Evolutionary conservation across 306 rosid genomes (phyloP).

Genomic region (Arachis hypogaea): DNA sequence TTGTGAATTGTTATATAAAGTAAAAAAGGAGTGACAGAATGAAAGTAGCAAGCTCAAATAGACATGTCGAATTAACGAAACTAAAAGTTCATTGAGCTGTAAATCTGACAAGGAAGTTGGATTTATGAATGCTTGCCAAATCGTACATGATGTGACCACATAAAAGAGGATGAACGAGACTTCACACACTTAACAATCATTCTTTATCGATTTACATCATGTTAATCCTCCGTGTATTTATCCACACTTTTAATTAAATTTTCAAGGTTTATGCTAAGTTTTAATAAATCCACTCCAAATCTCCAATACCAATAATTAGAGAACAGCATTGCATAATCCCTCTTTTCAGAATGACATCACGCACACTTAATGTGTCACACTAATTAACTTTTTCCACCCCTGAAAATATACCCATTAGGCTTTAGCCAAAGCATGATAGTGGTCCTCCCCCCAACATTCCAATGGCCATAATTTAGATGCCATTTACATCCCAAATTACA

Average conservation of each 20-base stretch:
- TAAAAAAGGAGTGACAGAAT: background rate
- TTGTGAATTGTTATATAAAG: too few relatives aligned
- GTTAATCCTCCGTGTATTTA: background rate
- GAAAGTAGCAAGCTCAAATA: background rate
- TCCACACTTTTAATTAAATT: background rate
- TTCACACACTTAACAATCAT: background rate
- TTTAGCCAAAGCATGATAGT: constrained; percentile 9
- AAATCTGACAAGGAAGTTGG: constrained; percentile 16
- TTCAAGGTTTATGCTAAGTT: constrained; percentile 10
- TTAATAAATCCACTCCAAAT: constrained; percentile 32
- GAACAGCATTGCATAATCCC: constrained; percentile 30
- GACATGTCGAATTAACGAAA: background rate
- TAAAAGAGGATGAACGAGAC: constrained; percentile 18
- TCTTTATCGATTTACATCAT: constrained; percentile 17
- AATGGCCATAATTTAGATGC: constrained; percentile 31
- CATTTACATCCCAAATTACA: constrained; percentile 27
- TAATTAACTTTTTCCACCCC: constrained; percentile 15
- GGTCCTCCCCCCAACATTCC: constrained; percentile 21
- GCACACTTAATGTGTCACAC: constrained; percentile 34
- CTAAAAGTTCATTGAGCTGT: background rate
- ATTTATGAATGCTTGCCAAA: constrained; percentile 28
- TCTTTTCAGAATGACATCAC: constrained; percentile 37
- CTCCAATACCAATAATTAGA: constrained; percentile 10
- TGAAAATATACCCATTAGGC: background rate
- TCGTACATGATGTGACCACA: constrained; percentile 34